Base-by-base conservation (phyloP, 495 filamentous ascomycete species). In the Tetracladium setigerum region DNA sequence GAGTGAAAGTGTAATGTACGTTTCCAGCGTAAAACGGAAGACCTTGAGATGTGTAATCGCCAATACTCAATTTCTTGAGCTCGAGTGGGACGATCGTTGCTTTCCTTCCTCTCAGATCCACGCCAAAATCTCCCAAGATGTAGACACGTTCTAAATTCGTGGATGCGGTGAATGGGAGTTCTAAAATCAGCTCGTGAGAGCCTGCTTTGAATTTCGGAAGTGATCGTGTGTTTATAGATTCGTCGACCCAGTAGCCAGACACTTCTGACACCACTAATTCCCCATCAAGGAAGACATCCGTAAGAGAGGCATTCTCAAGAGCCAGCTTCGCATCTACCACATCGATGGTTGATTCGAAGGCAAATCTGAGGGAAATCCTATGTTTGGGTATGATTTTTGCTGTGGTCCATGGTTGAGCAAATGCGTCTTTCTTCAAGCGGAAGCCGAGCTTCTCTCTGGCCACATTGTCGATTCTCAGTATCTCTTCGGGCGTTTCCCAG, bases 21-120 rank as follows among this genome's bases (percentile, higher is more conserved):
- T 60, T 61, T 6, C 58, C 58, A 18, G 46, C 58, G 31, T 61
- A 61, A 30, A 61, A 61, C 7, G 58, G 58, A 13, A 56, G 49
- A 8, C 52, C 52, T 42, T 56, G 55, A 31, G 22, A 11, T 13
- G 35, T 44, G 27, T 50, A 45, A 22, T 58, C 32, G 12, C 58
- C 58, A 45, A 47, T 58, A 14, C 14, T 46, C 13, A 57, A 13
- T 2, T 32, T 39, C 6, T 14, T 18, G 4, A 22, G 27, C 10
- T 52, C n/a, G 11, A 46, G 38, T 0, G 48, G 27, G 8, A 33
- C 16, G 5, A 61, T 9, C 15, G 18, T 30, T 13, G 55, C 40
- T 12, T 33, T 37, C 14, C 30, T 16, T n/a, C 50, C 55, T 1
- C 36, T 5, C 1, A 61, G 7, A 2, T 16, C 3, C 0, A 61